Evolutionary conservation across 202 grass and related monocot genomes (phyloP), one percentile per base, ranked within the genome.

Genomic region (Schoenoplectus triqueter): DNA sequence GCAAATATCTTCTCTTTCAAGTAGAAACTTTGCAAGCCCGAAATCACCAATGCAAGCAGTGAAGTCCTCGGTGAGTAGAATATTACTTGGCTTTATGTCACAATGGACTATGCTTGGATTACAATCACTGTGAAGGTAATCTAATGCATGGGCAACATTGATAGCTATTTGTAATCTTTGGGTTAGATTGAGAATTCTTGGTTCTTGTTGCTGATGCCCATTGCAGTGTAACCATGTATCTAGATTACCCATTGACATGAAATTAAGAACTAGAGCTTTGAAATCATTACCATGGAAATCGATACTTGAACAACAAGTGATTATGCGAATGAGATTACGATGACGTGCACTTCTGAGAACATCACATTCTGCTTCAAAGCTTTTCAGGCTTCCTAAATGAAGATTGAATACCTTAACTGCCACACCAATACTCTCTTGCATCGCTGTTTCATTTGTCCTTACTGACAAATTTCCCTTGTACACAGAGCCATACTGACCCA

Each of bases 401-500:
- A 89, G 80, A 21, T 89, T 83, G 18, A 89, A 20, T 62, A 84
- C 54, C 71, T 89, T 89, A 10, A 89, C 39, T 56, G 88, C 88
- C 56, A 60, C 56, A n/a, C 15, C 14, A 60, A n/a, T n/a, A 60
- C 14, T 60, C 13, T 60, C 56, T 56, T 56, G 3, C 0, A 11
- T 56, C 54, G 54, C 10, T 56, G 54, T 56, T 56, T 56, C 54
- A 56, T 60, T n/a, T n/a, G 15, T 60, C 14, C 56, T n/a, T 60
- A 60, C 15, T 60, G 56, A n/a, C 2, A 60, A 60, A n/a, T 60
- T 60, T 13, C 13, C 56, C 56, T 60, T 60, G 56, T 60, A 60
- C 56, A 60, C 56, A 60, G 11, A 15, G 14, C 56, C 56, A 60
- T 60, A 60, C 14, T n/a, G 11, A n/a, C 56, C 56, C 2, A n/a